phyloP scores from a whole-genome alignment of 805 yeast species.

The Candida ulmi region DNA sequence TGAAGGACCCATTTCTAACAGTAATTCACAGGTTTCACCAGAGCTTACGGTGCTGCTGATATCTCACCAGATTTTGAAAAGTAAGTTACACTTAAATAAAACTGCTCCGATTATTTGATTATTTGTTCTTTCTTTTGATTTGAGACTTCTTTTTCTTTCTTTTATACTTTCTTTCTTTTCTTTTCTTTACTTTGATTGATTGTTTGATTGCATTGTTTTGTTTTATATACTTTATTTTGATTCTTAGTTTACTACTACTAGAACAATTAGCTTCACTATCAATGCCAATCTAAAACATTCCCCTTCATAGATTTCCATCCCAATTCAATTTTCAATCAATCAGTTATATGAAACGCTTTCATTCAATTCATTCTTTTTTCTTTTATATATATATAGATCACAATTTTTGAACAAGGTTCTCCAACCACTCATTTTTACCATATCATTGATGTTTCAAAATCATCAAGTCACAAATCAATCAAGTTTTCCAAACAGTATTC shows the following conservation, averaged over 20 bases:
- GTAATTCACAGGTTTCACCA: slow-evolving; percentile 35
- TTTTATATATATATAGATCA: too few species aligned
- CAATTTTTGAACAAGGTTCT: too few species aligned
- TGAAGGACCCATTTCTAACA: neutral
- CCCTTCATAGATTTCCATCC: too few species aligned
- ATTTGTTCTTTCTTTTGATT: slow-evolving; percentile 3
- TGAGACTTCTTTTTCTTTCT: slow-evolving; percentile 1
- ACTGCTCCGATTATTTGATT: neutral
- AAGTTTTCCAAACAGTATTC: slow-evolving; percentile 1
- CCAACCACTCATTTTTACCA: too few species aligned
- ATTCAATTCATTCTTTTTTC: neutral
- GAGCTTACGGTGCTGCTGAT: slow-evolving; percentile 48
- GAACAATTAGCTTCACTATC: neutral
- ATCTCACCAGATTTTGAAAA: slow-evolving; percentile 56
- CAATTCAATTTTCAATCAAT: neutral
- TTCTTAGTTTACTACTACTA: neutral
- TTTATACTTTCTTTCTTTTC: too few species aligned
- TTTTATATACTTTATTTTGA: too few species aligned
- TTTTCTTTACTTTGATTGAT: too few species aligned
- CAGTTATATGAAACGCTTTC: neutral
- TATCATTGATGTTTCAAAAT: too few species aligned
- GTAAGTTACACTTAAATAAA: slow-evolving; percentile 34
- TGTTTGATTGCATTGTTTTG: too few species aligned
- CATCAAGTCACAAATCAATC: neutral
- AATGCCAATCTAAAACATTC: neutral